These are phyloP conservation scores for Handroanthus guayacan DNA, from an alignment of 257 asterid species.

Conservation along the genomic window DNA sequence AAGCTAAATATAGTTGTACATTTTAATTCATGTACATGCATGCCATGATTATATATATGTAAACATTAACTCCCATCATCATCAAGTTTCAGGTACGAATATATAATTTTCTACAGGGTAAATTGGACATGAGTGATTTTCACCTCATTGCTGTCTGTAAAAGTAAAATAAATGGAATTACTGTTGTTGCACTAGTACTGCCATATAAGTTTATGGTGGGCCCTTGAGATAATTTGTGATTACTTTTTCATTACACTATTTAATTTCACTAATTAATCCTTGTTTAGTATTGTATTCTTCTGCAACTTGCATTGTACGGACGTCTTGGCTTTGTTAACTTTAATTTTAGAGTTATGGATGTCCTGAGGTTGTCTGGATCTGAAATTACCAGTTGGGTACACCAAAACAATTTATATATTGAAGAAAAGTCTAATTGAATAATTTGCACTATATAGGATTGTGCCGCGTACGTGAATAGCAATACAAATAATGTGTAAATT, in stretches of 20 bases:
- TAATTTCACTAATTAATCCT: slow-evolving; percentile 22
- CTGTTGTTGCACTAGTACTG: neutral
- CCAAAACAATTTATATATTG: neutral
- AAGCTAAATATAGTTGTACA: slow-evolving; percentile 28
- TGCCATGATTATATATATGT: slow-evolving; percentile 17
- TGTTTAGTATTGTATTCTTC: neutral
- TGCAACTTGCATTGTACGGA: neutral
- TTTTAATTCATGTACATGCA: slow-evolving; percentile 30
- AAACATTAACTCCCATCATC: slow-evolving; percentile 22
- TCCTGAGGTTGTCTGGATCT: neutral
- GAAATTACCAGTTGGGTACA: neutral
- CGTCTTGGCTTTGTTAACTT: neutral
- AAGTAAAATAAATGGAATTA: slow-evolving; percentile 4
- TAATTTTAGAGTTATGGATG: neutral
- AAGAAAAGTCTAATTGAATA: neutral
- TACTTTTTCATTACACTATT: neutral
- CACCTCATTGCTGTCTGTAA: slow-evolving; percentile 1
- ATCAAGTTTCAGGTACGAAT: slow-evolving; percentile 26
- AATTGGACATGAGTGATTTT: slow-evolving; percentile 13
- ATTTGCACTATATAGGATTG: too few species aligned
- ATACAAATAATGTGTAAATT: too few species aligned
- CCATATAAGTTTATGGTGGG: slow-evolving; percentile 26
- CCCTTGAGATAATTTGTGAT: slow-evolving; percentile 18
- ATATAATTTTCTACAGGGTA: neutral
- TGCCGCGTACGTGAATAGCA: too few species aligned